Conservation (phyloP, 2,329 filamentous ascomycete genomes). For the Leptographium wingfieldii region DNA sequence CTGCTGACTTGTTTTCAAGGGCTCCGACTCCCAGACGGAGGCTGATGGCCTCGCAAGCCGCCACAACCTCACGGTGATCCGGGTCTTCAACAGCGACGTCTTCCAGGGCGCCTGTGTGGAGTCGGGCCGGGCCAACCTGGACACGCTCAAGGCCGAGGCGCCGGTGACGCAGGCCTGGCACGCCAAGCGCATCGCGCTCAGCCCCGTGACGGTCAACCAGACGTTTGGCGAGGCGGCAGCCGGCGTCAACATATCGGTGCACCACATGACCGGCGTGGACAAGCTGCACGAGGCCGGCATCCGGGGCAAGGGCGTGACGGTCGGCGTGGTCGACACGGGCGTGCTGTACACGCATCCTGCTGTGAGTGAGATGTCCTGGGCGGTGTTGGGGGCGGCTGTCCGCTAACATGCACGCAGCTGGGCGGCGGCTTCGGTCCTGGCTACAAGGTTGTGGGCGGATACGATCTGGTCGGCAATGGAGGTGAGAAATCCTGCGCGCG, state of each 20-base stretch:
- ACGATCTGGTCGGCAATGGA: conserved; percentile 15
- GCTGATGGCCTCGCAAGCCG: background rate
- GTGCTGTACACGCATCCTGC: conserved; percentile 9
- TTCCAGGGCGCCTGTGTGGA: conserved; percentile 5
- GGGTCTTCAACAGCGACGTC: background rate
- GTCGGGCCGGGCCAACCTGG: conserved; percentile 3
- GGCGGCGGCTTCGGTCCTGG: conserved; percentile 14
- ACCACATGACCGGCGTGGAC: conserved; percentile 12
- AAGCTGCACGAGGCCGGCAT: conserved; percentile 10
- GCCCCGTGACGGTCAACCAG: conserved; percentile 1
- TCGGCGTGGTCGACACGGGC: conserved; percentile 11
- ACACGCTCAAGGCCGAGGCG: conserved; percentile 1
- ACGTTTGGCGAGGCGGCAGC: conserved; percentile 1
- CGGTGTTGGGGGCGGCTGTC: too few species aligned
- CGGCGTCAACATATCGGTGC: conserved; percentile 7
- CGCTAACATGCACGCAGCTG: conserved; percentile 14
- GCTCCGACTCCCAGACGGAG: background rate
- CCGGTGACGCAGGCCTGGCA: conserved; percentile 5
- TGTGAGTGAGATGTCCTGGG: background rate
- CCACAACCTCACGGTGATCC: background rate
- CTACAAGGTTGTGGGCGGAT: conserved; percentile 14
- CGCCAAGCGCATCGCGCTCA: conserved; percentile 1
- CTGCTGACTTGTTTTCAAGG: background rate
- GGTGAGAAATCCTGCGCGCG: background rate
- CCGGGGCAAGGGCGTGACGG: conserved; percentile 10